Evolutionary conservation across 2,329 filamentous ascomycete genomes (phyloP).

Genomic region (Monosporascus ibericus): DNA sequence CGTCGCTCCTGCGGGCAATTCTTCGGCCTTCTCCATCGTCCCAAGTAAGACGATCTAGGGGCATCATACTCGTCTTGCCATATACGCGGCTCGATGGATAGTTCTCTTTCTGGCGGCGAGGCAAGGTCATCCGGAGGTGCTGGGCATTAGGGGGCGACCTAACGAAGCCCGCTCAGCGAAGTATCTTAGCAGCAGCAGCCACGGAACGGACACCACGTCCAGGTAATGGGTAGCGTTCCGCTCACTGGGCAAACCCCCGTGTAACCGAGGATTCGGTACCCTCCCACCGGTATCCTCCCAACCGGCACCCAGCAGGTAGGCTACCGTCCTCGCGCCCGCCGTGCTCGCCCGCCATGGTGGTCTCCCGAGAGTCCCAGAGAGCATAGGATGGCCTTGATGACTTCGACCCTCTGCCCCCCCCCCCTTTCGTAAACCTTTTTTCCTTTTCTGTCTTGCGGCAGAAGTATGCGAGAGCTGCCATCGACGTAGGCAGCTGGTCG

Average conservation of each 20-base stretch:
- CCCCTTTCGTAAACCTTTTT: background rate
- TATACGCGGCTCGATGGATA: too few species aligned
- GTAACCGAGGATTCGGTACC: background rate
- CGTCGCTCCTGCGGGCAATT: background rate
- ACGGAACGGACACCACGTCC: background rate
- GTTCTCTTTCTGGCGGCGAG: background rate
- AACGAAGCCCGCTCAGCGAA: too few species aligned
- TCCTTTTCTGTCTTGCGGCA: background rate
- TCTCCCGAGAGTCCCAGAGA: background rate
- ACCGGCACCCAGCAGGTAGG: background rate
- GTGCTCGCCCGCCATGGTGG: background rate
- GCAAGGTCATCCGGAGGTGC: background rate
- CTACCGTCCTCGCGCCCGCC: background rate
- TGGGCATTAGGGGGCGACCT: too few species aligned
- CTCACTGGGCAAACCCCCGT: background rate
- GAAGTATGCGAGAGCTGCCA: background rate
- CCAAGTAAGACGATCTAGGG: too few species aligned
- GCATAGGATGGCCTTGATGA: background rate
- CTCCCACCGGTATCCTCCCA: background rate
- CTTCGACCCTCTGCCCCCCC: background rate
- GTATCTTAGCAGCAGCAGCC: background rate
- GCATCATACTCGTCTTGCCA: too few species aligned
- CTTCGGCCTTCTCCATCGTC: background rate
- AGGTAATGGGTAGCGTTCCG: background rate
- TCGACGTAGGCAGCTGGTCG: background rate